Base-by-base conservation (phyloP, 805 yeast genomes). In the Candida khao-thaluensis region DNA sequence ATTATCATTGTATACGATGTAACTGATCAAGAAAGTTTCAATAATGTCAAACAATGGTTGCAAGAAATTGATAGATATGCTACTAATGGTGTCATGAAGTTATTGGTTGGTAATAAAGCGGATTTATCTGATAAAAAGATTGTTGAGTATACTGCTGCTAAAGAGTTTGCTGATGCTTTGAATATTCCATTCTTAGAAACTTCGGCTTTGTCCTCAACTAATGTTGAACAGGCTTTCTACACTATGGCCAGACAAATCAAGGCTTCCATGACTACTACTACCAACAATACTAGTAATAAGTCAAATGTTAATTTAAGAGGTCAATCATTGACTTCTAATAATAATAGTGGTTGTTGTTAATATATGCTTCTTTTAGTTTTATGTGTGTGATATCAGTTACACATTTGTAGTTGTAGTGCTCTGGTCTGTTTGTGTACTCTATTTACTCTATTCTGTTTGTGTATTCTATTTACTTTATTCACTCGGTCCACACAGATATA, bases 171-270 rank as follows among this genome's bases (percentile, higher is more conserved):
- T 32, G 98, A 93, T 63, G 85, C 95, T 29, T 76, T 88, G 42
- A 91, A 87, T 51, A 85, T 93, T 58, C 96, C 96, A 49, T 89
- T 93, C 65, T 76, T 93, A 66, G 99, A 93, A 70, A 93, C 99
- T 8, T 85, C 95, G 26, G 99, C 99, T 18, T 79, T 89, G 63
- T 85, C 85, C 56, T 85, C 96, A 24, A 88, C 96, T 42, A 93
- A 93, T 60, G 99, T 93, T 53, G 99, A 93, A 66, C 96, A 93
- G 66, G 98, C 98, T 9, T 93, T 93, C 71, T 81, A 87, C 74
- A 89, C 96, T 51, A 93, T 93, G 99, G 95, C 98, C 8, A 85
- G 95, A 65, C 97, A 93, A 65, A 93, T 93, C 62, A 93, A 93
- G 74, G 93, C 95, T 49, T 89, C 89, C 60, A 88, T 93, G 87